These are phyloP conservation scores for Aristolochia californica DNA, from an alignment of 164 flowering plant genomes.

Conservation along the genomic window DNA sequence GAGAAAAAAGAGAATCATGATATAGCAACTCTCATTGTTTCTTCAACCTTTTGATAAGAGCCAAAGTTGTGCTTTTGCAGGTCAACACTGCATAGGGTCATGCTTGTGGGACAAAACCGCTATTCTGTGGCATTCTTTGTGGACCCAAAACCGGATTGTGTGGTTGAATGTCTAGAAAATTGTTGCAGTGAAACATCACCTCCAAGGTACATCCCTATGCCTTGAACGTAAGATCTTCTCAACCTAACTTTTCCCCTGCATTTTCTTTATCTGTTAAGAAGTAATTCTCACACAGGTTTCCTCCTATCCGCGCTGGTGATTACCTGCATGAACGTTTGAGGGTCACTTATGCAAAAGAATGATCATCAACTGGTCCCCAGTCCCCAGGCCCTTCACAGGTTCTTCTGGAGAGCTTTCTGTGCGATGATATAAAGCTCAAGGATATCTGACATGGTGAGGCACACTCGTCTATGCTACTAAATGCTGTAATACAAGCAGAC, in stretches of 20 bases:
- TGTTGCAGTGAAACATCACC: conserved; percentile 75
- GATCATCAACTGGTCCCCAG: too few relatives aligned
- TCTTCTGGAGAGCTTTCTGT: too few relatives aligned
- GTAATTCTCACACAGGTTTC: conserved; percentile 42
- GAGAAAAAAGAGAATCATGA: neutral
- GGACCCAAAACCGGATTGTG: conserved; percentile 56
- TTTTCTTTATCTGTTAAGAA: too few relatives aligned
- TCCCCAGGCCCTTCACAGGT: too few relatives aligned
- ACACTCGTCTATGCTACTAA: too few relatives aligned
- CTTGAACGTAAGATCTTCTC: too few relatives aligned
- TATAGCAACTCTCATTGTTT: neutral
- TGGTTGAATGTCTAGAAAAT: conserved; percentile 67
- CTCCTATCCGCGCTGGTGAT: conserved; percentile 63
- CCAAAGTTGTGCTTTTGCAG: conserved; percentile 18
- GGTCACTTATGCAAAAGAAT: conserved; percentile 20
- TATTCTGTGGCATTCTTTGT: conserved; percentile 83
- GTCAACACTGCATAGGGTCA: conserved; percentile 85
- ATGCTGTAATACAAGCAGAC: too few relatives aligned
- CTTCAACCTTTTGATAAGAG: neutral
- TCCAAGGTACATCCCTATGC: conserved; percentile 34
- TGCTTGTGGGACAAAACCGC: conserved; percentile 58
- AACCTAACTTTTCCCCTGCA: too few relatives aligned
- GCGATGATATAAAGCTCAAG: too few relatives aligned
- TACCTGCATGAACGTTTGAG: conserved; percentile 51
- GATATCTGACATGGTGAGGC: too few relatives aligned